Conservation (phyloP, 2,329 filamentous ascomycete species). For the Stemphylium vesicarium region DNA sequence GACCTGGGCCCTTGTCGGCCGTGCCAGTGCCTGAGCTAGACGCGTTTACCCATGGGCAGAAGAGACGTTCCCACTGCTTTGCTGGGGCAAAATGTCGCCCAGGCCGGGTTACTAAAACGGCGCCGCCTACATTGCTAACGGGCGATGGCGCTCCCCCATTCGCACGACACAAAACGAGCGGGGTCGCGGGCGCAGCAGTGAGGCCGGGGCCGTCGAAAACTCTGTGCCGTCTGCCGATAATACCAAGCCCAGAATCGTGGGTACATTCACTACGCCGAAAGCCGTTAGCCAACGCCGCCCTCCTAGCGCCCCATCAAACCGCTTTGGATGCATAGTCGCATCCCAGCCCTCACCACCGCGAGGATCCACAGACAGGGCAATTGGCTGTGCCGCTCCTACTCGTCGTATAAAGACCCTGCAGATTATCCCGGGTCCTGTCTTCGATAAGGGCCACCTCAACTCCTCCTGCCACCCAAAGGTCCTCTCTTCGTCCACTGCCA, state of each 20-base stretch:
- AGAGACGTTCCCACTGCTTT: conserved; percentile 15
- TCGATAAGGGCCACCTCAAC: conserved; percentile 24
- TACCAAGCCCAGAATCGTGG: conserved; percentile 34
- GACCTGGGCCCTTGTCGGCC: conserved; percentile 20
- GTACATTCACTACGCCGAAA: conserved; percentile 17
- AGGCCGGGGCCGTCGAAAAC: conserved; percentile 29
- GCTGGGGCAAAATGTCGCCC: conserved; percentile 20
- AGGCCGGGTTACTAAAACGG: conserved; percentile 17
- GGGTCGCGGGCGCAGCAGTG: conserved; percentile 23
- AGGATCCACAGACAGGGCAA: conserved; percentile 30
- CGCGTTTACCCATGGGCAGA: conserved; percentile 11
- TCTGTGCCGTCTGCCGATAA: conserved; percentile 36
- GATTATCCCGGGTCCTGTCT: conserved; percentile 12
- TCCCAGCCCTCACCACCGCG: conserved; percentile 30
- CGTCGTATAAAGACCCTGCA: conserved; percentile 36
- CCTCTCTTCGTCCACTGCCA: conserved; percentile 25
- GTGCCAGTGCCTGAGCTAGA: conserved; percentile 18
- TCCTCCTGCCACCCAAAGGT: conserved; percentile 18
- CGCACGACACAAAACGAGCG: conserved; percentile 27
- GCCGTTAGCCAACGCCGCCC: conserved; percentile 23
- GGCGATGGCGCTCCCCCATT: conserved; percentile 18
- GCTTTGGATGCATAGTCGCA: conserved; percentile 20
- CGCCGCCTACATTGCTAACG: conserved; percentile 1
- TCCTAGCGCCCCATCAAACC: conserved; percentile 23
- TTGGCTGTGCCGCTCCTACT: conserved; percentile 28